A percentile compares a stretch with the other conserved stretches of the same genome.
Conservation (phyloP, 2,329 filamentous ascomycete genomes). For the Cyclaneusma minus region DNA sequence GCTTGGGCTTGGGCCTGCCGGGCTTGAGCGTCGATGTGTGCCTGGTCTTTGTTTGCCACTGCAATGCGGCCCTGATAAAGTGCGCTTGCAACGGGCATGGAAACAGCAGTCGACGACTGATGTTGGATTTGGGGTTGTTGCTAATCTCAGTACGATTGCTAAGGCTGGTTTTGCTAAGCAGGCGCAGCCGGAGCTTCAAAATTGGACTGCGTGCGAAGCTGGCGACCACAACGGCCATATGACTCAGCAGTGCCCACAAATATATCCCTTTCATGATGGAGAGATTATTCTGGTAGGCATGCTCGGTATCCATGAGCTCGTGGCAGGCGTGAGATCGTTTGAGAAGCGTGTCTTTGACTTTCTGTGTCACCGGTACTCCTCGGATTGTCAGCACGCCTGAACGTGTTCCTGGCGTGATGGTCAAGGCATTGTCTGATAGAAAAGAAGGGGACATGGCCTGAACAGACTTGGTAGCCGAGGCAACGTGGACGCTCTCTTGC, state of each 20-base stretch:
- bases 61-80: too few species aligned
- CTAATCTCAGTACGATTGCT: too few species aligned
- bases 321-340: too few species aligned
- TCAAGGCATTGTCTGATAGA: slow-evolving; percentile 79
- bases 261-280: slow-evolving; percentile 96
- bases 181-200: too few species aligned
- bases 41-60: too few species aligned
- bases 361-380: slow-evolving; percentile 5
- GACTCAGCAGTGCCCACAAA: slow-evolving; percentile 79
- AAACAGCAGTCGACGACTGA: too few species aligned
- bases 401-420: slow-evolving; percentile 48
- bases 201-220: slow-evolving; percentile 75
- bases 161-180: too few species aligned
- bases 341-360: slow-evolving; percentile 5
- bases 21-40: too few species aligned
- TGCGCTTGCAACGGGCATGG: too few species aligned
- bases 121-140: too few species aligned
- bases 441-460: slow-evolving; percentile 57
- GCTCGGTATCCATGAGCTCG: slow-evolving; percentile 85
- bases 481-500: slow-evolving; percentile 12
- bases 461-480: slow-evolving; percentile 29
- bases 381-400: too few species aligned
- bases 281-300: slow-evolving; percentile 85
- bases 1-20: too few species aligned
- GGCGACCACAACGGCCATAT: slow-evolving; percentile 62